Conservation (phyloP, 148 eudicot species). For the Rhododendron simsii region DNA sequence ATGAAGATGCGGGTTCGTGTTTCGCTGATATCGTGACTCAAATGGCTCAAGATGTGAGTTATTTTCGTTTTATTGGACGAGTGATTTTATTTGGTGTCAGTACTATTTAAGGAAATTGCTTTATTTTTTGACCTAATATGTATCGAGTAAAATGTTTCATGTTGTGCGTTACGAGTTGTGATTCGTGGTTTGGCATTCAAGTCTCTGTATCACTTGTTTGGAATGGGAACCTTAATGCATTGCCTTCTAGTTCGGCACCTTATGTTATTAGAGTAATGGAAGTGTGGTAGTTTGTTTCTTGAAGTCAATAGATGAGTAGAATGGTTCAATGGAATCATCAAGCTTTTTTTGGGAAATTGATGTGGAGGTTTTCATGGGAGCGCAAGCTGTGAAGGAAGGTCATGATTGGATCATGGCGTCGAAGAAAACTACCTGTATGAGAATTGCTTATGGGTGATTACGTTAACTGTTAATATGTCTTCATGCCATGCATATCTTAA, state of each 20-base stretch:
- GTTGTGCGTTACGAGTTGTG: not conserved
- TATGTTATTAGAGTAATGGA: not conserved
- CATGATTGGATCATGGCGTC: not conserved
- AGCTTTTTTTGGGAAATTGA: not conserved
- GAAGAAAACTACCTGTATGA: not conserved
- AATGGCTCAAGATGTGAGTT: constrained; percentile 92
- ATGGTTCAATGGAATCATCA: not conserved
- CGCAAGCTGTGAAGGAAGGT: not conserved
- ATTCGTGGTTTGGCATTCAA: not conserved
- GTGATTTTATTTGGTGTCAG: not conserved
- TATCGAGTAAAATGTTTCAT: not conserved
- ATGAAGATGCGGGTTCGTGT: constrained; percentile 61
- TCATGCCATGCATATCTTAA: not conserved
- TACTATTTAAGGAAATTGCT: not conserved
- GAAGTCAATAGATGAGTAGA: not conserved
- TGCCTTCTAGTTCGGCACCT: not conserved
- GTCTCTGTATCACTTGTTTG: not conserved
- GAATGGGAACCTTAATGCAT: not conserved
- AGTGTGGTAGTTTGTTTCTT: not conserved
- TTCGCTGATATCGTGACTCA: constrained; percentile 88
- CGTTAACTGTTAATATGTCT: not conserved
- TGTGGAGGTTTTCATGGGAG: not conserved
- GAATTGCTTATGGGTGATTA: not conserved
- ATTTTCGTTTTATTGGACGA: not conserved
- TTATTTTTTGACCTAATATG: not conserved